phyloP scores from a whole-genome alignment of 2,329 filamentous ascomycete species.

The Colletotrichum somersetense region DNA sequence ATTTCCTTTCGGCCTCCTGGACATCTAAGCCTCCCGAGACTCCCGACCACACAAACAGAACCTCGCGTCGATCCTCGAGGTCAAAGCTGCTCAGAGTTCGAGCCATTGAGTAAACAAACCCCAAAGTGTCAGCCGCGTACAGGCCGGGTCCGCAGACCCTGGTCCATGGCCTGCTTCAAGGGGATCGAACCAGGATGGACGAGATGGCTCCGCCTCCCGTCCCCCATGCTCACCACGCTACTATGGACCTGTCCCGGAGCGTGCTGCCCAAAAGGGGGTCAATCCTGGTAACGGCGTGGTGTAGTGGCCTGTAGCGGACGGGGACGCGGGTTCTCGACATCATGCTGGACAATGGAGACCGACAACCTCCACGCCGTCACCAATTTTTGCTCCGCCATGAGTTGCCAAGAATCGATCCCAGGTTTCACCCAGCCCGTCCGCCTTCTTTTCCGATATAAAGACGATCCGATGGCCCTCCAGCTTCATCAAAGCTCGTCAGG shows the following conservation, averaged over 20 bases:
- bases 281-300: slow-evolving; percentile 13
- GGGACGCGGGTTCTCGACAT: not conserved
- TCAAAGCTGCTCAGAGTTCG: not conserved
- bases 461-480: slow-evolving; percentile 24
- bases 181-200: slow-evolving; percentile 9
- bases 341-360: slow-evolving; percentile 24
- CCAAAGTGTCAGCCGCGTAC: not conserved
- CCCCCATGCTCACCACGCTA: slow-evolving; percentile 25
- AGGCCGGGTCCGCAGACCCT: slow-evolving; percentile 9
- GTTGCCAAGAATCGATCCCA: not conserved
- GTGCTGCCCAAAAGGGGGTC: slow-evolving; percentile 28
- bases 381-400: slow-evolving; percentile 2
- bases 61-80: slow-evolving; percentile 34
- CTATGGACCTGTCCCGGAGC: slow-evolving; percentile 3
- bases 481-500: slow-evolving; percentile 26
- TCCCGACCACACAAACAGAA: slow-evolving; percentile 4
- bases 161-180: slow-evolving; percentile 29
- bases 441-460: slow-evolving; percentile 35
- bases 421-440: not conserved
- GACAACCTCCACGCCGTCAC: slow-evolving; percentile 10
- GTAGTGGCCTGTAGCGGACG: not conserved
- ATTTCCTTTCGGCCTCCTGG: slow-evolving; percentile 17
- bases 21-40: slow-evolving; percentile 28
- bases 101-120: slow-evolving; percentile 9
- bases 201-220: slow-evolving; percentile 24